A percentile compares a stretch with the other conserved stretches of the same genome.
Evolutionary conservation across 257 asterid species (phyloP).

Genomic region (Lithospermum erythrorhizon): DNA sequence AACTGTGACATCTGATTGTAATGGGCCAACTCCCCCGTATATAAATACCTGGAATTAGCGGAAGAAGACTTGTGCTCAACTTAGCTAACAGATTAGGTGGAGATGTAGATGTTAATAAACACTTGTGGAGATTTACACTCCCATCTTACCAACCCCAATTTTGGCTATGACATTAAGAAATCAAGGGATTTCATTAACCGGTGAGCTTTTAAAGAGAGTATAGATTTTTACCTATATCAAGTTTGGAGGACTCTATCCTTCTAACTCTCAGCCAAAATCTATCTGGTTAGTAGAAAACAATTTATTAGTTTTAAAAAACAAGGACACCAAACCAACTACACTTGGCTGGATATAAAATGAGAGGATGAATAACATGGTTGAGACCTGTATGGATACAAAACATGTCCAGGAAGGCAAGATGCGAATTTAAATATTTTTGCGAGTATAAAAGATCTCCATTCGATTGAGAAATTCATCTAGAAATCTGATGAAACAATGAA

Average conservation of each 20-base stretch:
- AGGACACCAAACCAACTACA: too few species aligned
- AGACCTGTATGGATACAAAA: too few species aligned
- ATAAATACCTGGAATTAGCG: conserved; percentile 49
- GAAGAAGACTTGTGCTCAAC: neutral
- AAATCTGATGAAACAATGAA: too few species aligned
- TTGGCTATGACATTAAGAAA: neutral
- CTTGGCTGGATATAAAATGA: too few species aligned
- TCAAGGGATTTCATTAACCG: neutral
- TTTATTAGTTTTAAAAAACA: neutral
- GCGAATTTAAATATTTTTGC: too few species aligned
- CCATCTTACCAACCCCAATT: too few species aligned
- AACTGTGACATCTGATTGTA: conserved; percentile 79
- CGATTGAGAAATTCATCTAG: too few species aligned
- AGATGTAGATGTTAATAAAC: too few species aligned
- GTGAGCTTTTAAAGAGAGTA: neutral
- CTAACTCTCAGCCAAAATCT: conserved; percentile 85
- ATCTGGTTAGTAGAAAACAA: conserved; percentile 35
- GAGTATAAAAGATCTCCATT: too few species aligned
- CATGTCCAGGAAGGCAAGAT: neutral
- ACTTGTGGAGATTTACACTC: too few species aligned
- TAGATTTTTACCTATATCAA: conserved; percentile 54
- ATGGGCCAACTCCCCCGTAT: conserved; percentile 84
- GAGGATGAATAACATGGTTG: too few species aligned
- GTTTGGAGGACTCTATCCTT: conserved; percentile 46
- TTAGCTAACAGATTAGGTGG: neutral